Base-by-base conservation (phyloP, 2,329 filamentous ascomycete species). In the Fusarium dimerum region DNA sequence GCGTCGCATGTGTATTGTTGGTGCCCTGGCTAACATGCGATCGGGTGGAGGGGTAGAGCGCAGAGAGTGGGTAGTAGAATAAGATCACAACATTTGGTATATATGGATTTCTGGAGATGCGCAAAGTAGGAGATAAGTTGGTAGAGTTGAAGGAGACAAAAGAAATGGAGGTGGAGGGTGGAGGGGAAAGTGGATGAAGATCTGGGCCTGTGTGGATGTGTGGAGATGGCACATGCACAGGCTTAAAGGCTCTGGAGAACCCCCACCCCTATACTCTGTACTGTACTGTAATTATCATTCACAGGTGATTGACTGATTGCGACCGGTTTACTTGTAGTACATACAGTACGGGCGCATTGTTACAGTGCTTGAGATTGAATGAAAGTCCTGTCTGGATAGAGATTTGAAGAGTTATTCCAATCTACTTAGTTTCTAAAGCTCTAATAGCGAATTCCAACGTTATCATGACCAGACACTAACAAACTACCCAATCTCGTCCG, bases 11-110 rank as follows among this genome's bases (percentile, higher is more conserved):
- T 68, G 20, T 26, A 26, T 26, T 26, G 7, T 26, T 26, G 20
- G 20, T 26, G 20, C 7, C 20, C 67, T 68, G 61, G 56, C 63
- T 60, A 60, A 61, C 63, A 67, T 67, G 56, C 48, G 52, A 53
- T 53, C 54, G 51, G 49, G 51, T 56, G 47, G 45, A 53, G 60
- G 49, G 39, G 32, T 52, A 50, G 56, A 47, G 56, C 52, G 57
- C 39, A 47, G 45, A 38, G 40, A 54, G 47, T 13, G 43, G 20
- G 20, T 26, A 47, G 11, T 16, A n/a, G 18, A 20, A 29, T 44
- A 16, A 30, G 34, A 43, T 20, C 30, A 47, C 38, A 38, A 38
- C 44, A 7, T 26, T 26, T 4, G 20, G 20, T 26, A 26, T 26
- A 26, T 26, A 26, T 26, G 20, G 20, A 26, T 26, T 26, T 26